Base-by-base conservation (phyloP, 352 stramenopile species). In the Phytophthora pistaciae region DNA sequence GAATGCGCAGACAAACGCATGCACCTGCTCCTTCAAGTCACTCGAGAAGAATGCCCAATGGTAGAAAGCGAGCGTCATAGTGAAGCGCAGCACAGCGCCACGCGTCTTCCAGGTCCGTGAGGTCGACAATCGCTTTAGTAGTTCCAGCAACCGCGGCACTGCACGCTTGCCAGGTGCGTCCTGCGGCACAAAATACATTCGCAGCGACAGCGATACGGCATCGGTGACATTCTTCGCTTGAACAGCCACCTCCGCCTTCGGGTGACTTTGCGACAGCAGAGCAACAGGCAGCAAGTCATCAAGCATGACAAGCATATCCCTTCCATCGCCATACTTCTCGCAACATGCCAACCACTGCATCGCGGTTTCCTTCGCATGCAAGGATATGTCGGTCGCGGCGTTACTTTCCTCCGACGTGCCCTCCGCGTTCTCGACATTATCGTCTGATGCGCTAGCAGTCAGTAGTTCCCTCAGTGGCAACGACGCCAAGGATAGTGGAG, bases 41-140 rank as follows among this genome's bases (percentile, higher is more conserved):
- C 36, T 42, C 1, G 75, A 79, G 25, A 90, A 71, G 53, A 91
- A 83, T 7, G 87, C 62, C 77, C 84, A 92, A 68, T 95, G 88
- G 66, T 92, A 93, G 48, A 95, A 95, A 11, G 72, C 79, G 54
- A 95, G 88, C 21, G 85, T 80, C 64, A 85, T 91, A 8, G 91
- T 68, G 72, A 95, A 95, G 0, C 88, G 88, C 49, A 95, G 73
- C 21, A 91, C 84, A 4, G 83, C 84, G 18, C 77, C 86, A 20
- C 88, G 85, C 2, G 83, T 92, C 62, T 93, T 93, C 88, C 88
- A 93, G 14, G 81, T 69, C 13, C 44, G 68, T 18, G 87, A 82
- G 18, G 49, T 60, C 3, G 70, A 75, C 27, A 91, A 80, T 14
- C 66, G 42, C 48, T 87, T 85, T 21, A 93, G 64, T 10, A 85